phyloP scores from a whole-genome alignment of 139 green algal genomes.

The Spirogloea muscicola region DNA sequence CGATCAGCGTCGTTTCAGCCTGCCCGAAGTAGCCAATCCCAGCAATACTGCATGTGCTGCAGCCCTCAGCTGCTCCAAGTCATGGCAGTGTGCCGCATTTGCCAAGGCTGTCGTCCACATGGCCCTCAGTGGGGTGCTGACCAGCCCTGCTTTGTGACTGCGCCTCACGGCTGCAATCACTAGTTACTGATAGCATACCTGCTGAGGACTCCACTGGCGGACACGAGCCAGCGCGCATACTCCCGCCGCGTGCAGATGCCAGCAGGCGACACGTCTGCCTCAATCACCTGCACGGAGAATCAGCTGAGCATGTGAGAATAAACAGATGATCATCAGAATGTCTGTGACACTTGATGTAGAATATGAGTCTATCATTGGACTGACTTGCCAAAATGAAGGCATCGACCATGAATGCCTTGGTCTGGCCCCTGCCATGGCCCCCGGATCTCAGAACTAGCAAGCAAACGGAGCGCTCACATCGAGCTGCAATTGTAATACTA shows the following conservation, averaged over 20 bases:
- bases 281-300: conserved; percentile 4
- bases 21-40: not conserved
- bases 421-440: not conserved
- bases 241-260: conserved; percentile 12
- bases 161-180: not conserved
- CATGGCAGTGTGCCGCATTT: no score
- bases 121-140: no score
- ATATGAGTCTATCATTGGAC: no score
- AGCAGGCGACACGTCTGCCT: not conserved
- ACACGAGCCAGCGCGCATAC: conserved; percentile 11
- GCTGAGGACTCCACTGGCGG: conserved; percentile 9
- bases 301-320: no score
- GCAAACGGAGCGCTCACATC: not conserved
- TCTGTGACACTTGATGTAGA: no score
- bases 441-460: not conserved
- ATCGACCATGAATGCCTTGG: not conserved
- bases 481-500: no score
- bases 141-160: no score
- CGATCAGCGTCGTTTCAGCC: no score
- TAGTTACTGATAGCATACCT: conserved; percentile 4
- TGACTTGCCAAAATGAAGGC: no score
- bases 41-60: not conserved
- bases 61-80: no score
- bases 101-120: no score
- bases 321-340: no score